These are phyloP conservation scores for Fulvia fulva DNA, from an alignment of 2,329 filamentous ascomycete genomes.

Conservation along the genomic window DNA sequence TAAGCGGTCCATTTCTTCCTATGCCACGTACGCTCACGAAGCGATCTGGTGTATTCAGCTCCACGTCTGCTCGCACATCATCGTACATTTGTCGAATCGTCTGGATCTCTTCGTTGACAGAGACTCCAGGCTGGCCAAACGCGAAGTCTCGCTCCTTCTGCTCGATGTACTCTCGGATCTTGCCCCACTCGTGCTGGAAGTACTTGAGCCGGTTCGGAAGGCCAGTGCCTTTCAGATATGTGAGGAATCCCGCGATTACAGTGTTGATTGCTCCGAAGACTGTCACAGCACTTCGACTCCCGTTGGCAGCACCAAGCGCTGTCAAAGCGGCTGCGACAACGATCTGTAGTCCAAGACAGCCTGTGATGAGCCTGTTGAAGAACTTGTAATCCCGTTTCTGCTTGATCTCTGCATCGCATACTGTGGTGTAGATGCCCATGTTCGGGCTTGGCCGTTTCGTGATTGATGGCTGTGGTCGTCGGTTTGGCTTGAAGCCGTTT, in stretches of 20 bases:
- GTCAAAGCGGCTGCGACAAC: constrained; percentile 22
- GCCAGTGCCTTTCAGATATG: constrained; percentile 21
- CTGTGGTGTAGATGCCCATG: constrained; percentile 20
- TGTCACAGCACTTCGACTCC: constrained; percentile 17
- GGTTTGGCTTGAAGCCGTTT: constrained; percentile 14
- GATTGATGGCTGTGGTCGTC: constrained; percentile 12
- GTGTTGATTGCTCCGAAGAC: constrained; percentile 24
- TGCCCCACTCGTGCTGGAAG: constrained; percentile 22
- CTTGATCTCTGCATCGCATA: constrained; percentile 21
- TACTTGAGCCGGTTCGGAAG: constrained; percentile 20
- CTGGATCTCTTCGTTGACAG: constrained; percentile 15
- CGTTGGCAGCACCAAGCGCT: constrained; percentile 17
- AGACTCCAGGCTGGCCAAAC: constrained; percentile 5
- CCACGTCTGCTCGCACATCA: constrained; percentile 14
- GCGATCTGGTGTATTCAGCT: constrained; percentile 19
- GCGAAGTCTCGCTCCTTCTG: constrained; percentile 20
- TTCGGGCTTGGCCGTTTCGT: constrained; percentile 13
- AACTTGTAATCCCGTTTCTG: constrained; percentile 18
- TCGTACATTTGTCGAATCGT: constrained; percentile 20
- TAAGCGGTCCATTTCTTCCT: background rate
- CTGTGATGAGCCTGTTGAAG: constrained; percentile 15
- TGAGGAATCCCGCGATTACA: constrained; percentile 21
- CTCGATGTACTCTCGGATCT: constrained; percentile 22
- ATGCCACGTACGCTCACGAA: constrained; percentile 10
- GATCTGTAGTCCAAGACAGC: constrained; percentile 19